Evolutionary conservation across 2,329 filamentous ascomycete genomes (phyloP).

Genomic region (Periconia sp.): DNA sequence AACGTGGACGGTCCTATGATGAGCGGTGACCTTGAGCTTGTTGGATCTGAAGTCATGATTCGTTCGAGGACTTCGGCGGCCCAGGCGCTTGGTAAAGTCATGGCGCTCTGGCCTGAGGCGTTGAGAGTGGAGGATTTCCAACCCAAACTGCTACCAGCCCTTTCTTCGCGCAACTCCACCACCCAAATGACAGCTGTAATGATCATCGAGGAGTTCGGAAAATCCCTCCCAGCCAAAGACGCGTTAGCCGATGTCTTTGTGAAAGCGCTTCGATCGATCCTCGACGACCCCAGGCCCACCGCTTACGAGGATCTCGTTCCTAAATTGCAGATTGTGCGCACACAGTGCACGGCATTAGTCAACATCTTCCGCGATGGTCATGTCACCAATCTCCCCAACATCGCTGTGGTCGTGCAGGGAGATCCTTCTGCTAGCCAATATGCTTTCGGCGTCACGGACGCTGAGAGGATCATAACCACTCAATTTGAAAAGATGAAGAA

Average conservation of each 20-base stretch:
- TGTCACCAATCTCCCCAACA: conserved; percentile 66
- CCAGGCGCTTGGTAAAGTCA: conserved; percentile 80
- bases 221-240: conserved; percentile 47
- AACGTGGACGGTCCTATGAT: conserved; percentile 99
- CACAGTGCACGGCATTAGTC: conserved; percentile 86
- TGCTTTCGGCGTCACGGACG: conserved; percentile 85
- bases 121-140: conserved; percentile 65
- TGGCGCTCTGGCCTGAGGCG: conserved; percentile 71
- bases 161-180: conserved; percentile 76
- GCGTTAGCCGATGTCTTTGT: conserved; percentile 61
- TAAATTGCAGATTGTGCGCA: conserved; percentile 84
- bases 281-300: conserved; percentile 77
- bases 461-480: conserved; percentile 80
- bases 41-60: conserved; percentile 84
- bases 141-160: conserved; percentile 63
- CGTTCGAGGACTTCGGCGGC: conserved; percentile 87
- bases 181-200: conserved; percentile 83
- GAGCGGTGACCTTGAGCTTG: conserved; percentile 91
- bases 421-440: conserved; percentile 88
- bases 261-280: conserved; percentile 69
- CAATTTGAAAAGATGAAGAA: conserved; percentile 91
- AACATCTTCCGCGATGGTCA: conserved; percentile 80
- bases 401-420: conserved; percentile 92
- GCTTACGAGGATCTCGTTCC: conserved; percentile 90
- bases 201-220: conserved; percentile 86